These are phyloP conservation scores for Colletotrichum sidae DNA, from an alignment of 2,329 filamentous ascomycete genomes.

Conservation along the genomic window DNA sequence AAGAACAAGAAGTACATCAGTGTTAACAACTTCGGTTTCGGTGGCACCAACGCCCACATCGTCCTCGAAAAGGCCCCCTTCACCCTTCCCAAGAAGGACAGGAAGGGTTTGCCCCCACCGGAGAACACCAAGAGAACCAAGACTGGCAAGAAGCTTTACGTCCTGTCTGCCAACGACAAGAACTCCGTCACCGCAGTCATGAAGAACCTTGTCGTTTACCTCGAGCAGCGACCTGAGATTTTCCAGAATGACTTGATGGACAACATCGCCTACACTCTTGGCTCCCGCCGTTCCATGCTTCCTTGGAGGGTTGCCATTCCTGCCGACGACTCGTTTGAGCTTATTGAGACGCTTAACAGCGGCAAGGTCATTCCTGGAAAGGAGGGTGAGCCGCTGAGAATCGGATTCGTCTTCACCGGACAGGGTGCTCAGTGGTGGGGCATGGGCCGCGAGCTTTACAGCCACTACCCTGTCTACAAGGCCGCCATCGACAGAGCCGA, in stretches of 20 bases:
- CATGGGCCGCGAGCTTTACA: conserved; percentile 42
- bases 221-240: conserved; percentile 56
- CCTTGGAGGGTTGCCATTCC: conserved; percentile 40
- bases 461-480: conserved; percentile 49
- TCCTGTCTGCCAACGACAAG: conserved; percentile 54
- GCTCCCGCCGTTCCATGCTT: conserved; percentile 30
- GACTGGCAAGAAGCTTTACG: conserved; percentile 51
- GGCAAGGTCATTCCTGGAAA: conserved; percentile 49
- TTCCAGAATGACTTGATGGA: conserved; percentile 55
- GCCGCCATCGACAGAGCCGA: conserved; percentile 47
- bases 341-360: conserved; percentile 48
- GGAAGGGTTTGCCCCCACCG: conserved; percentile 33
- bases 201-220: conserved; percentile 49
- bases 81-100: conserved; percentile 31
- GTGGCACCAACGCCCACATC: conserved; percentile 58
- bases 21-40: conserved; percentile 60
- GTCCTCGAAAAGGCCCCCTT: conserved; percentile 54
- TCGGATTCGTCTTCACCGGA: conserved; percentile 45
- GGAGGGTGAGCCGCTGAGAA: conserved; percentile 45
- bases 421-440: conserved; percentile 44
- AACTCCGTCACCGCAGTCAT: conserved; percentile 46
- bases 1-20: conserved; percentile 61
- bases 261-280: conserved; percentile 38
- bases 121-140: conserved; percentile 21
- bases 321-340: conserved; percentile 43